These are phyloP conservation scores for Diplodia scrobiculata DNA, from an alignment of 2,329 filamentous ascomycete species.

Conservation along the genomic window DNA sequence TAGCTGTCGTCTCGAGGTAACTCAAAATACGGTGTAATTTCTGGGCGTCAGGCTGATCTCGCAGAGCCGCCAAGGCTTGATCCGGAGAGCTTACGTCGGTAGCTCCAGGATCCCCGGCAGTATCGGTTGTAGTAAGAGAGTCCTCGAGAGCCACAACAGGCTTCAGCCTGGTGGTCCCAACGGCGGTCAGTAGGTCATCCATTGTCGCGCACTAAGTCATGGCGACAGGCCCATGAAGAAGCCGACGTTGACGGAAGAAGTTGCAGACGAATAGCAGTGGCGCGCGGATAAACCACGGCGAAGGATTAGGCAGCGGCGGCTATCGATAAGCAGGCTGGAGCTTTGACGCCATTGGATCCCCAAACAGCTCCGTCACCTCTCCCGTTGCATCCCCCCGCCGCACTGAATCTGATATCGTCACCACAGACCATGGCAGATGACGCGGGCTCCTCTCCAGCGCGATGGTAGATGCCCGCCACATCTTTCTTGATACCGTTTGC, in stretches of 20 bases:
- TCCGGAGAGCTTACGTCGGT: slow-evolving; percentile 37
- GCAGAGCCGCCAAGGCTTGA: slow-evolving; percentile 63
- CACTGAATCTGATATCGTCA: background rate
- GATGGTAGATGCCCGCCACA: slow-evolving; percentile 5
- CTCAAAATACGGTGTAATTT: slow-evolving; percentile 57
- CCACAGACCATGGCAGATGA: slow-evolving; percentile 36
- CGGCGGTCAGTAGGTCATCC: slow-evolving; percentile 54
- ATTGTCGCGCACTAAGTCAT: slow-evolving; percentile 41
- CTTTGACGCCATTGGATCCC: slow-evolving; percentile 24
- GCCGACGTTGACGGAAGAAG: background rate
- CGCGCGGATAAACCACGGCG: slow-evolving; percentile 4
- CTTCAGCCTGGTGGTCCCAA: slow-evolving; percentile 39
- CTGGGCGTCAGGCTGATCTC: slow-evolving; percentile 63
- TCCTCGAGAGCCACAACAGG: background rate
- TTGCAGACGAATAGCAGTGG: background rate
- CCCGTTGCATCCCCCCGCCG: background rate
- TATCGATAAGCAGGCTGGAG: slow-evolving; percentile 28
- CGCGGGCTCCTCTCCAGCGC: slow-evolving; percentile 30
- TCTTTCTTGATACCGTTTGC: background rate
- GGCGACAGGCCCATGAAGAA: background rate
- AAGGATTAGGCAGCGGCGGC: slow-evolving; percentile 9
- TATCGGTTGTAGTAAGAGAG: background rate
- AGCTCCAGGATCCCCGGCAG: slow-evolving; percentile 3
- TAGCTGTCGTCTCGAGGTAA: slow-evolving; percentile 50
- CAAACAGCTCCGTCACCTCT: slow-evolving; percentile 35